These are phyloP conservation scores for Daedaleopsis sinensis DNA, from an alignment of 768 basidiomycete species.

Conservation along the genomic window DNA sequence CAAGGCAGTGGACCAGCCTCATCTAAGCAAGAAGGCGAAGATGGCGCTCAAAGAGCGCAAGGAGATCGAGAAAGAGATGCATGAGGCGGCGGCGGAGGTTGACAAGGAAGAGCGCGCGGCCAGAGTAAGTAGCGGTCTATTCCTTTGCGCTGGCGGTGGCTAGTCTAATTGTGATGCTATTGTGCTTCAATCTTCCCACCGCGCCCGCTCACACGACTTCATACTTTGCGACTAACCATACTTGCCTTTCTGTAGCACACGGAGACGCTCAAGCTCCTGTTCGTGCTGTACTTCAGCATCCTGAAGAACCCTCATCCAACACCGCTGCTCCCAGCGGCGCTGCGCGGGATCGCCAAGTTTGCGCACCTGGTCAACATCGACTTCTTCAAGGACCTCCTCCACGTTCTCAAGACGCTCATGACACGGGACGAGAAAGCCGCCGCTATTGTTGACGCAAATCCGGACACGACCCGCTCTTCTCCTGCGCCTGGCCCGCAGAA, in stretches of 20 bases:
- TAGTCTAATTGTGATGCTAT: conserved; percentile 5
- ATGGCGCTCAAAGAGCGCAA: conserved; percentile 87
- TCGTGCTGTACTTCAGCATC: conserved; percentile 95
- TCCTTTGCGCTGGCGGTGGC: conserved; percentile 5
- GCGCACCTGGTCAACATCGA: conserved; percentile 97
- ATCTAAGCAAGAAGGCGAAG: conserved; percentile 91
- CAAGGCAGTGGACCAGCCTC: conserved; percentile 62
- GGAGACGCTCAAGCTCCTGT: conserved; percentile 95
- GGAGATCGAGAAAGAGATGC: conserved; percentile 89
- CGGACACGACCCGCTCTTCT: conserved; percentile 10
- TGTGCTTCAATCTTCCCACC: conserved; percentile 22
- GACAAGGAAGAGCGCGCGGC: conserved; percentile 87
- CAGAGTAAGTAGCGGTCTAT: conserved; percentile 56
- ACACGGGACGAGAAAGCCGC: conserved; percentile 47
- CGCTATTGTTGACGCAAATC: conserved; percentile 32
- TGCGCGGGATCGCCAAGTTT: conserved; percentile 91
- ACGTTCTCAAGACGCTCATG: conserved; percentile 80
- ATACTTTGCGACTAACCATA: not conserved
- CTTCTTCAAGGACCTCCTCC: conserved; percentile 95
- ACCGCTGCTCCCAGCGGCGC: conserved; percentile 79
- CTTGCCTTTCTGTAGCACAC: conserved; percentile 68
- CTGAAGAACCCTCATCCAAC: conserved; percentile 84
- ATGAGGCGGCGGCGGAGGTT: conserved; percentile 92
- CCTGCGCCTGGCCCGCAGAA: conserved; percentile 17
- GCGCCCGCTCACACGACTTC: conserved; percentile 4